phyloP scores from a whole-genome alignment of 805 yeast species.

The Hemisphaericaspora nanyangensis region DNA sequence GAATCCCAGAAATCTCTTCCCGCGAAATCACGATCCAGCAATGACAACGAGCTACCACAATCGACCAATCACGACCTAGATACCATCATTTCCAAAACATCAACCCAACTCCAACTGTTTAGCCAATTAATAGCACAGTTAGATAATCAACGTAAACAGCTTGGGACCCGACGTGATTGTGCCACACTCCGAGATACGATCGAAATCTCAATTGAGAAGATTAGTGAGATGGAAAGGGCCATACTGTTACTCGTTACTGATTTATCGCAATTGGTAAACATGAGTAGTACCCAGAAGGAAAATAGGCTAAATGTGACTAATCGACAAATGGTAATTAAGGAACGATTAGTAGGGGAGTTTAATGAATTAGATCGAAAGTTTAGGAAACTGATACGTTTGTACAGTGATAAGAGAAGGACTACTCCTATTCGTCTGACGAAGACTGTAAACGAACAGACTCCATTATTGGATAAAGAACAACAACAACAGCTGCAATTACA shows the following conservation, averaged over 20 bases:
- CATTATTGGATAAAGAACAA: conserved; percentile 30
- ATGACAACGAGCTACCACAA: conserved; percentile 1
- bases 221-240: conserved; percentile 26
- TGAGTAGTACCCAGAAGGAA: conserved; percentile 19
- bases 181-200: conserved; percentile 27
- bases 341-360: conserved; percentile 56
- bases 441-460: conserved; percentile 28
- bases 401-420: conserved; percentile 44
- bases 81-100: conserved; percentile 28
- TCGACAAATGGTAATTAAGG: conserved; percentile 41
- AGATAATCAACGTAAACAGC: conserved; percentile 44
- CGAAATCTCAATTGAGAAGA: conserved; percentile 31
- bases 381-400: conserved; percentile 41
- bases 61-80: conserved; percentile 27
- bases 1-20: conserved; percentile 42
- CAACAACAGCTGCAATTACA: conserved; percentile 23
- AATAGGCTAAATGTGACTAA: conserved; percentile 29
- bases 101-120: conserved; percentile 42
- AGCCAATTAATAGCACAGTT: conserved; percentile 48
- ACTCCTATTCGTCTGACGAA: conserved; percentile 11
- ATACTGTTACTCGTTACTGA: conserved; percentile 28
- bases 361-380: conserved; percentile 45
- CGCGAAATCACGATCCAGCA: background rate
- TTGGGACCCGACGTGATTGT: conserved; percentile 54
- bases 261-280: conserved; percentile 23